A percentile compares a stretch with the other conserved stretches of the same genome.
These are phyloP conservation scores for Lindgomyces ingoldianus DNA, from an alignment of 495 filamentous ascomycete genomes.

Conservation along the genomic window DNA sequence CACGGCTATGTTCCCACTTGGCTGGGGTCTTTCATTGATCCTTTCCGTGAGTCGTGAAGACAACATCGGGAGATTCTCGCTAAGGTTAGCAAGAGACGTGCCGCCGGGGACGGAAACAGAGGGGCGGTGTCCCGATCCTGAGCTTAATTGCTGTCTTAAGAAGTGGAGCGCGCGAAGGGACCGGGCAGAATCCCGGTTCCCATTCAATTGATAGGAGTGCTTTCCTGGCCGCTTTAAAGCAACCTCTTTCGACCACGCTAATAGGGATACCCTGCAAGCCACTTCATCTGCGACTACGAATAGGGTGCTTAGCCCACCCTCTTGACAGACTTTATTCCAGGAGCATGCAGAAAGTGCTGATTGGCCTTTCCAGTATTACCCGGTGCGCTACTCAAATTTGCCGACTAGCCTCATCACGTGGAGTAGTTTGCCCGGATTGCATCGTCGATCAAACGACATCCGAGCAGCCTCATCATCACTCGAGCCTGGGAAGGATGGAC, in stretches of 20 bases:
- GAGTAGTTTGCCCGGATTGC: neutral
- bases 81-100: neutral
- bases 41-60: neutral
- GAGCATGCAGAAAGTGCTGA: neutral
- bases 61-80: neutral
- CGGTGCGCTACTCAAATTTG: neutral
- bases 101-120: slow-evolving; percentile 7
- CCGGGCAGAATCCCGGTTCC: neutral
- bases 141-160: slow-evolving; percentile 5
- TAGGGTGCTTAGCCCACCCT: neutral
- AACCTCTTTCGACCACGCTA: neutral
- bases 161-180: neutral
- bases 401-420: neutral
- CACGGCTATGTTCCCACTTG: neutral
- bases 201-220: neutral
- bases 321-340: neutral
- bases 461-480: slow-evolving; percentile 15
- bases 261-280: neutral
- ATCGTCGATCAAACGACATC: slow-evolving; percentile 23
- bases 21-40: neutral
- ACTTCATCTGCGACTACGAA: neutral
- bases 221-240: slow-evolving; percentile 4
- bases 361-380: slow-evolving; percentile 8
- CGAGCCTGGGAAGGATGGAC: neutral
- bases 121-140: slow-evolving; percentile 3